Conservation (phyloP, 345 rosid genomes). For the Populus tremula region DNA sequence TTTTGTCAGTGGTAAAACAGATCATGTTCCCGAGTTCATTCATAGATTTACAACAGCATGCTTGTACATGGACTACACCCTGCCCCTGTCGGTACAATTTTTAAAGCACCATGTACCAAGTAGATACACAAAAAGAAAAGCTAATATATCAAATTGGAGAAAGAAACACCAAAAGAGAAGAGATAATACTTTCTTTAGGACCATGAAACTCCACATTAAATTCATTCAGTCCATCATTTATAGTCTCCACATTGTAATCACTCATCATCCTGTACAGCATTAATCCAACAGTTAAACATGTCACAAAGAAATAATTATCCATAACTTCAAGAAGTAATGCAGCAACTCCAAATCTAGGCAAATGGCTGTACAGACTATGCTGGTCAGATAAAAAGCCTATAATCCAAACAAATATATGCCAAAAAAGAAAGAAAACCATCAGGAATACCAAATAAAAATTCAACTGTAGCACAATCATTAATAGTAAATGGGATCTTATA, state of each 20-base stretch:
- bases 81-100: background rate
- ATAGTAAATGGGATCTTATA: background rate
- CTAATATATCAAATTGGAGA: background rate
- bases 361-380: background rate
- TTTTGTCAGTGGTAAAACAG: background rate
- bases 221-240: conserved; percentile 69
- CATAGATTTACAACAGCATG: background rate
- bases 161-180: conserved; percentile 12
- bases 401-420: background rate
- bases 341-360: background rate
- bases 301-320: background rate
- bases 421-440: background rate
- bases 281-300: conserved; percentile 14
- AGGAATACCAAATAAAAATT: background rate
- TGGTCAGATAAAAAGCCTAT: background rate
- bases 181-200: conserved; percentile 63
- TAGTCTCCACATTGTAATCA: conserved; percentile 66
- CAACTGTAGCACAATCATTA: background rate
- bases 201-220: conserved; percentile 72
- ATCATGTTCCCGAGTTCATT: too few relatives aligned
- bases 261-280: conserved; percentile 68
- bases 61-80: background rate
- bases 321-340: background rate
- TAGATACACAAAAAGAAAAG: background rate
- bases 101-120: background rate